Evolutionary conservation across 768 basidiomycete genomes (phyloP).

Genomic region (Kwoniella sp.): DNA sequence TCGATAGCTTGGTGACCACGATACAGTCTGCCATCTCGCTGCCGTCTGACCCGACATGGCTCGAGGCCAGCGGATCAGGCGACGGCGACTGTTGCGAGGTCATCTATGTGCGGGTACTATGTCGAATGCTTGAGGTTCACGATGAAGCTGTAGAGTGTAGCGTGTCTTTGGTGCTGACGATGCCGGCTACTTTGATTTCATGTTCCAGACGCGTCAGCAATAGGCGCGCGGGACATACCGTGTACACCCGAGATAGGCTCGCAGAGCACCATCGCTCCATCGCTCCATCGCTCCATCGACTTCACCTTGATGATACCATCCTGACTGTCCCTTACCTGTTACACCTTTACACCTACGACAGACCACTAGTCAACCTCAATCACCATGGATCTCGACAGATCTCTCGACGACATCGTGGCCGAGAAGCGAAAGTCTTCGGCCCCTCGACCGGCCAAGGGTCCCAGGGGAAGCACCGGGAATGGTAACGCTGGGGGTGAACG

Average conservation of each 20-base stretch:
- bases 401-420: slow-evolving; percentile 40
- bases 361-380: too few species aligned
- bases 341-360: too few species aligned
- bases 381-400: slow-evolving; percentile 42
- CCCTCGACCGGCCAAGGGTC: slow-evolving; percentile 5
- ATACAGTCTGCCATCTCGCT: slow-evolving; percentile 11
- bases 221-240: neutral
- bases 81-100: neutral
- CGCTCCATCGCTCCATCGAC: neutral
- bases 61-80: slow-evolving; percentile 10
- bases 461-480: neutral
- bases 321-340: neutral
- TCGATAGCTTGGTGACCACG: slow-evolving; percentile 5
- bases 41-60: neutral
- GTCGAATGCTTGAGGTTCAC: too few species aligned
- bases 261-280: neutral
- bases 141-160: too few species aligned
- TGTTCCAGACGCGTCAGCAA: neutral
- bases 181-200: too few species aligned
- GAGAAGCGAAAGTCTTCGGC: slow-evolving; percentile 26
- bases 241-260: neutral
- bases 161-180: neutral
- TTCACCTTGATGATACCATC: neutral
- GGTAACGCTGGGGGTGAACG: slow-evolving; percentile 1
- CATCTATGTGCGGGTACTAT: slow-evolving; percentile 2